Evolutionary conservation across 2,329 filamentous ascomycete genomes (phyloP).

Genomic region (Coniella lustricola): DNA sequence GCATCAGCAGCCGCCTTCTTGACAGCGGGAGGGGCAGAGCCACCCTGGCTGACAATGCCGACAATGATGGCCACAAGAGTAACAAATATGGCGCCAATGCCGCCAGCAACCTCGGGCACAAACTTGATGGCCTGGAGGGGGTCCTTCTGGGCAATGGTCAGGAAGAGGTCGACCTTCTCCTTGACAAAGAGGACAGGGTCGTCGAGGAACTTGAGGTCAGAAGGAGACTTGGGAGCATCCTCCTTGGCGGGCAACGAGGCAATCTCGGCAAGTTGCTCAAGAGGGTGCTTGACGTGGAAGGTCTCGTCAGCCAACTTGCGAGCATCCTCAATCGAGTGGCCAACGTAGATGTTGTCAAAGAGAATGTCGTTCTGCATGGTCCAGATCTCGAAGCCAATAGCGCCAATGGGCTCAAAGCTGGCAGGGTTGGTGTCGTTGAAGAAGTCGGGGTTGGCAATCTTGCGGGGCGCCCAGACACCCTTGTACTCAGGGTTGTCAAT

Average conservation of each 20-base stretch:
- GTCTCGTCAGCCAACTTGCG: conserved; percentile 83
- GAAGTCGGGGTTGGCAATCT: conserved; percentile 95
- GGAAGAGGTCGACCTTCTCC: conserved; percentile 90
- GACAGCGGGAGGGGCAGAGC: conserved; percentile 58
- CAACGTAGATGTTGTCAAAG: conserved; percentile 99
- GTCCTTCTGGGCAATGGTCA: conserved; percentile 73
- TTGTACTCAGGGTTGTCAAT: conserved; percentile 99
- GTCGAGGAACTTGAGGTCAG: conserved; percentile 79
- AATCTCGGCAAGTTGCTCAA: conserved; percentile 75
- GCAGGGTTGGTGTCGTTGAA: conserved; percentile 95
- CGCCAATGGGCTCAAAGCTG: conserved; percentile 97
- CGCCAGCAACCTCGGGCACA: conserved; percentile 85
- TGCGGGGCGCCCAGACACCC: conserved; percentile 86
- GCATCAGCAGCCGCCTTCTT: conserved; percentile 62
- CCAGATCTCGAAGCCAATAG: conserved; percentile 99
- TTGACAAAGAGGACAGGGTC: conserved; percentile 82
- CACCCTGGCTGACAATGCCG: conserved; percentile 53
- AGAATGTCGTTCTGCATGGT: conserved; percentile 99
- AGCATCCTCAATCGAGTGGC: conserved; percentile 90
- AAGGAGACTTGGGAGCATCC: conserved; percentile 58
- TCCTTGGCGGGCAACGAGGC: conserved; percentile 70
- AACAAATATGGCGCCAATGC: conserved; percentile 62
- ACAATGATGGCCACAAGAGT: conserved; percentile 66
- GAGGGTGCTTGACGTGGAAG: conserved; percentile 78
- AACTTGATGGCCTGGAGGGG: conserved; percentile 80